phyloP scores from a whole-genome alignment of 225 moss, liverwort and hornwort genomes.

The Bryum argenteum region DNA sequence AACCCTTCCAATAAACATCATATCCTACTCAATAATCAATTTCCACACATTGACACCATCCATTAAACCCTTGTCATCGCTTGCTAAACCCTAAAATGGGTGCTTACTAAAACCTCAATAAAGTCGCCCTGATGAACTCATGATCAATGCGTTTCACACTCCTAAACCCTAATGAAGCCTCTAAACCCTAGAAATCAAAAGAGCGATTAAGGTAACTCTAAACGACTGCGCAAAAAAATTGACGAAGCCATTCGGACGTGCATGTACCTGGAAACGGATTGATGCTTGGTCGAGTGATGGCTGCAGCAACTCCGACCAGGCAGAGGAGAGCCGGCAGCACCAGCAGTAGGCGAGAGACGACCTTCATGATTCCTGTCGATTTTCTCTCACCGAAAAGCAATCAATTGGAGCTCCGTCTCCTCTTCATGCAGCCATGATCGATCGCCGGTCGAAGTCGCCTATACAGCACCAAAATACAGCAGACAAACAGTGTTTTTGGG shows the following conservation, averaged over 20 bases:
- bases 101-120: conserved; percentile 20
- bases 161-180: neutral
- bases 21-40: neutral
- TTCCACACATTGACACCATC: neutral
- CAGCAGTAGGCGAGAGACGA: conserved; percentile 21
- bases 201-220: neutral
- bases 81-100: neutral
- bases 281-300: conserved; percentile 24
- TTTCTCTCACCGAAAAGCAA: neutral
- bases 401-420: conserved; percentile 14
- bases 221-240: neutral
- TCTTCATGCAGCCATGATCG: conserved; percentile 36
- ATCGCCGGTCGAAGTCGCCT: neutral
- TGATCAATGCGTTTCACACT: neutral
- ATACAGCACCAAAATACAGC: neutral
- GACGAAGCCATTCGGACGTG: neutral
- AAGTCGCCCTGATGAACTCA: conserved; percentile 13
- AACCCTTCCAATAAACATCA: conserved; percentile 6
- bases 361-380: conserved; percentile 38
- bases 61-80: neutral
- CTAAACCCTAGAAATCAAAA: neutral
- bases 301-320: conserved; percentile 27
- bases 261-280: conserved; percentile 53
- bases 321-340: conserved; percentile 5
- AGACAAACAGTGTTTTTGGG: no score